Conservation (phyloP, 1,139 yeast species). For the Arxiozyma slooffiae region DNA sequence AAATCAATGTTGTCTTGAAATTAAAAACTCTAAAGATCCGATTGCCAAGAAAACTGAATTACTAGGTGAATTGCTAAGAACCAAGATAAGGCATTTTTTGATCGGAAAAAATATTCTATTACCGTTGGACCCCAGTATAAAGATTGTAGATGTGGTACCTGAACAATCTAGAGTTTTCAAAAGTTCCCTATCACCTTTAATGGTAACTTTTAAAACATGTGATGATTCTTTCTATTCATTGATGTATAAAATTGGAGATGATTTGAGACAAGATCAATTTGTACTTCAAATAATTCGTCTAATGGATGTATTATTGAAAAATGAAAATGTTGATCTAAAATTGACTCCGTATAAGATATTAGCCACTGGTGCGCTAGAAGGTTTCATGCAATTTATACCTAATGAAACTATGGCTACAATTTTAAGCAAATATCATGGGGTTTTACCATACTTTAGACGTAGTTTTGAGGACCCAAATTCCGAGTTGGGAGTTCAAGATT, state of each 20-base stretch:
- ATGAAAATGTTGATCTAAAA: conserved; percentile 81
- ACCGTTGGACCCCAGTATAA: conserved; percentile 34
- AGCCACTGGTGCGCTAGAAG: conserved; percentile 86
- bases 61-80: conserved; percentile 30
- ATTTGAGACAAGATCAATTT: conserved; percentile 88
- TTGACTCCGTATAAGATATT: conserved; percentile 83
- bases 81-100: conserved; percentile 27
- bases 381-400: conserved; percentile 86
- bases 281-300: conserved; percentile 84
- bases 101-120: conserved; percentile 23
- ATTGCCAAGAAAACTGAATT: conserved; percentile 49
- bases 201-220: no score
- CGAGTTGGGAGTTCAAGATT: conserved; percentile 63
- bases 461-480: conserved; percentile 36
- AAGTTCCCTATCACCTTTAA: conserved; percentile 80
- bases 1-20: conserved; percentile 36
- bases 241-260: conserved; percentile 95
- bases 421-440: conserved; percentile 62
- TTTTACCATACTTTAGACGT: conserved; percentile 49
- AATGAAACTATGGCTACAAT: conserved; percentile 85
- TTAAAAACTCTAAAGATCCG: conserved; percentile 43
- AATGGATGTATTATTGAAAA: conserved; percentile 81
- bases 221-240: conserved; percentile 53
- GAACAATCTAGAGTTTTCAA: conserved; percentile 81
- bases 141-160: conserved; percentile 68